These are phyloP conservation scores for Marasmius sp. DNA, from an alignment of 1,284 basidiomycete genomes.

Conservation along the genomic window DNA sequence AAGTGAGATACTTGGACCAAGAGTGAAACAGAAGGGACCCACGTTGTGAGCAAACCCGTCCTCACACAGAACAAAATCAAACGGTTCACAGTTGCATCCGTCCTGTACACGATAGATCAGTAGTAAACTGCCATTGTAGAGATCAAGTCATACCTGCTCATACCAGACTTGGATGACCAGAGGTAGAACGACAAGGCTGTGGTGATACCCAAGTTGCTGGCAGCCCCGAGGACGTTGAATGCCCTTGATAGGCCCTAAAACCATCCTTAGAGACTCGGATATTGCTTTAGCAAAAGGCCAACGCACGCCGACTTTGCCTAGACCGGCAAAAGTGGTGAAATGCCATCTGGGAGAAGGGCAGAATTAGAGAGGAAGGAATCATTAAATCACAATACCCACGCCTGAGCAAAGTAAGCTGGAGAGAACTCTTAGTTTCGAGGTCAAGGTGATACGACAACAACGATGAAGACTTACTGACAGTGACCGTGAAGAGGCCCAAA, in stretches of 20 bases:
- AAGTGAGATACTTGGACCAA: not conserved
- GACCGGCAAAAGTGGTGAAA: not conserved
- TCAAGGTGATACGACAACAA: no score
- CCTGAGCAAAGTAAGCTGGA: not conserved
- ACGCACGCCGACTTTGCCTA: not conserved
- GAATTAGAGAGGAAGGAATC: not conserved
- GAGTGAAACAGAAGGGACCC: not conserved
- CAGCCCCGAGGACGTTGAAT: slow-evolving; percentile 9
- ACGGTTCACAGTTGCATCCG: slow-evolving; percentile 10
- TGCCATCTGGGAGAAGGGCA: not conserved
- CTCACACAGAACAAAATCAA: slow-evolving; percentile 10
- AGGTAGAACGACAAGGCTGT: slow-evolving; percentile 8
- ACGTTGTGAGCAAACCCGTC: slow-evolving; percentile 11
- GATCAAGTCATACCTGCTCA: slow-evolving; percentile 4
- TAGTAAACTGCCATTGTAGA: not conserved
- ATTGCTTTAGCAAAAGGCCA: not conserved
- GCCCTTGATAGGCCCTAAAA: slow-evolving; percentile 6
- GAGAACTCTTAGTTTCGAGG: not conserved
- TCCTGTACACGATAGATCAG: slow-evolving; percentile 2
- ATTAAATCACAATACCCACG: not conserved
- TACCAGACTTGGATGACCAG: slow-evolving; percentile 10
- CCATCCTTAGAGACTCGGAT: not conserved
- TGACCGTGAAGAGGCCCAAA: not conserved
- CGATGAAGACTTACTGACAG: not conserved
- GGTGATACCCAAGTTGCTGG: slow-evolving; percentile 8